Evolutionary conservation across 345 rosid species (phyloP), one percentile per base, ranked within the genome.

Genomic region (Citrus mangshanensis): DNA sequence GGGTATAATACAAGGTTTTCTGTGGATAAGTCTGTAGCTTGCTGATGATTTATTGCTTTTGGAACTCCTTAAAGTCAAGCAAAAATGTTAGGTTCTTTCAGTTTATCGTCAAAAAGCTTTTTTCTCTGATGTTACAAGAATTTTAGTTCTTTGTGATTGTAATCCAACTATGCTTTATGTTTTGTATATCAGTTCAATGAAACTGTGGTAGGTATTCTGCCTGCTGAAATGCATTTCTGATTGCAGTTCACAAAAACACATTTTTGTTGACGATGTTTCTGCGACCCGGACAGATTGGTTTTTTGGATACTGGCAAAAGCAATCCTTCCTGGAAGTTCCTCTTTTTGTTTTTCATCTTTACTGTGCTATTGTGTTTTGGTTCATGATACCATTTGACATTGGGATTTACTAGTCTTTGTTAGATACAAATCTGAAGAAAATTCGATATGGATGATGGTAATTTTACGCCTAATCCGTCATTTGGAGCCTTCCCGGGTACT

Each of bases 241-340:
- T 88, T 85, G 87, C 85, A 86, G 91, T 84, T 89, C 83, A 77
- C 87, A 83, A 84, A 85, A 81, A 79, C 87, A 83, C 73, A 70
- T 81, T 86, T 88, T 84, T 85, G 86, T 82, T 83, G 89, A 90
- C 83, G 85, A 94, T 91, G 92, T 91, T 91, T 87, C 89, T 84
- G 89, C 89, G 80, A 85, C 84, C 78, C 79, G 85, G 93, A 86
- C 90, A 83, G 87, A 87, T 84, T 78, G 84, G 85, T 85, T 69
- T 77, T 82, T 73, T 75, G 79, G 88, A 90, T 76, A 68, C 84
- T 64, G 84, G 86, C 87, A 72, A 79, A 73, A 77, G 74, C 77
- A 80, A 84, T 79, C 76, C 88, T 83, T 88, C 92, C 77, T 86
- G 93, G 92, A 89, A 86, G 88, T 89, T 91, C 85, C 87, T 91